Percentiles rank a stretch among this genome's conserved stretches.
These are phyloP conservation scores for Caloboletus firmus DNA, from an alignment of 1,284 basidiomycete species.

Conservation along the genomic window DNA sequence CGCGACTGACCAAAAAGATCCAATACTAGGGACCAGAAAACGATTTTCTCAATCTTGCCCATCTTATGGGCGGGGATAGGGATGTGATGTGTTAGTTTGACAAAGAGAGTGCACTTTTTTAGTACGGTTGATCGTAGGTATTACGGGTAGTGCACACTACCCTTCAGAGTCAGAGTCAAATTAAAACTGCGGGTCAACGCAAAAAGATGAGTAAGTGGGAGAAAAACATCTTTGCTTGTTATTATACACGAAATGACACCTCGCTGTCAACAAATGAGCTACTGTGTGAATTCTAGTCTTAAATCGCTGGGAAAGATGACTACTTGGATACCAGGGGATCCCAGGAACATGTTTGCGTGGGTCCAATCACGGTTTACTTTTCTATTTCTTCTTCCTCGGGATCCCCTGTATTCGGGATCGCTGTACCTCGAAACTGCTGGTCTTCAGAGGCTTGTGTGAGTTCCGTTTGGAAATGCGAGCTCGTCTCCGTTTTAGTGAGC, in stretches of 20 bases:
- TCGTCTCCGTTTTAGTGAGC: slow-evolving; percentile 90
- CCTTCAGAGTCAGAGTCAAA: neutral
- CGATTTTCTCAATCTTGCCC: slow-evolving; percentile 71
- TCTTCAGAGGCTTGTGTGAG: slow-evolving; percentile 83
- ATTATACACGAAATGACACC: neutral
- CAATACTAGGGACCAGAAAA: slow-evolving; percentile 80
- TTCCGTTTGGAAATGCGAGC: slow-evolving; percentile 80
- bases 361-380: slow-evolving; percentile 5
- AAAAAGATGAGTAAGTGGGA: neutral
- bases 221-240: neutral
- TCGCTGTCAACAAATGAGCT: neutral
- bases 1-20: slow-evolving; percentile 71
- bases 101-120: neutral
- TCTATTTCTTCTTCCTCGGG: slow-evolving; percentile 26
- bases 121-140: neutral
- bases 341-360: no score
- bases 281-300: neutral
- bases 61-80: slow-evolving; percentile 38
- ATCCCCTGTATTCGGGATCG: slow-evolving; percentile 32
- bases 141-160: neutral
- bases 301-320: neutral
- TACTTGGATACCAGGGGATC: neutral
- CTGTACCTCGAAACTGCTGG: slow-evolving; percentile 67
- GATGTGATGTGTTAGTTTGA: neutral
- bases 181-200: neutral